phyloP scores from a whole-genome alignment of 768 basidiomycete genomes.

The Boletus vermiculosoides region DNA sequence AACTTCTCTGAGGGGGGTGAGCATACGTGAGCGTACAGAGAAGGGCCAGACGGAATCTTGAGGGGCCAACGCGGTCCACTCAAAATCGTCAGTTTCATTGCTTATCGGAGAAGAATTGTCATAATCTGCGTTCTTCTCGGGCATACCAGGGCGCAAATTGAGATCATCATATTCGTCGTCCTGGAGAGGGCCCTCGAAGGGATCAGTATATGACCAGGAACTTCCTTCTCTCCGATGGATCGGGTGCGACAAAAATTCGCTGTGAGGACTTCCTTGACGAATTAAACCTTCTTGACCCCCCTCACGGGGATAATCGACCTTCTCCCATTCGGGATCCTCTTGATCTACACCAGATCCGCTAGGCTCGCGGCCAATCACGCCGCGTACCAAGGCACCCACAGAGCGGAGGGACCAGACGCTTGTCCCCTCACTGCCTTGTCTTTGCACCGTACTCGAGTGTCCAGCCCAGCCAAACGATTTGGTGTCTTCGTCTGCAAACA shows the following conservation, averaged over 20 bases:
- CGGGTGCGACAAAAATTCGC: conserved; percentile 6
- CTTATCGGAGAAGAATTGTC: conserved; percentile 12
- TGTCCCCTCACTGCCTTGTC: conserved; percentile 43
- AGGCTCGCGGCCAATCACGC: conserved; percentile 30
- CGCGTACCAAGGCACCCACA: conserved; percentile 30
- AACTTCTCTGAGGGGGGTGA: conserved; percentile 35
- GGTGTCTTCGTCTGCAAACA: conserved; percentile 76
- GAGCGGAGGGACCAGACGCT: conserved; percentile 55
- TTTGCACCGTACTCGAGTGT: conserved; percentile 20
- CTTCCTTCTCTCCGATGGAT: conserved; percentile 14
- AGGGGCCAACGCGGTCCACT: conserved; percentile 14
- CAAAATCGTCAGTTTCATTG: conserved; percentile 12
- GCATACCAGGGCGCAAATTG: conserved; percentile 7
- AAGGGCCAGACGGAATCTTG: conserved; percentile 13
- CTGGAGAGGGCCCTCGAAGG: conserved; percentile 34
- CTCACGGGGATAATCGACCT: conserved; percentile 10
- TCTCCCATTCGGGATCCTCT: conserved; percentile 22
- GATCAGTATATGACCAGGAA: conserved; percentile 46
- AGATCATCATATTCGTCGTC: conserved; percentile 20
- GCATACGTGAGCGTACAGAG: conserved; percentile 25
- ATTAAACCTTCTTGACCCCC: conserved; percentile 21
- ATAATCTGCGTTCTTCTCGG: conserved; percentile 23
- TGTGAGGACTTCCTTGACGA: conserved; percentile 16
- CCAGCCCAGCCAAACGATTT: conserved; percentile 41
- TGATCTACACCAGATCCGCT: conserved; percentile 22